Base-by-base conservation (phyloP, 2,329 filamentous ascomycete genomes). In the Cryphonectria radicalis region DNA sequence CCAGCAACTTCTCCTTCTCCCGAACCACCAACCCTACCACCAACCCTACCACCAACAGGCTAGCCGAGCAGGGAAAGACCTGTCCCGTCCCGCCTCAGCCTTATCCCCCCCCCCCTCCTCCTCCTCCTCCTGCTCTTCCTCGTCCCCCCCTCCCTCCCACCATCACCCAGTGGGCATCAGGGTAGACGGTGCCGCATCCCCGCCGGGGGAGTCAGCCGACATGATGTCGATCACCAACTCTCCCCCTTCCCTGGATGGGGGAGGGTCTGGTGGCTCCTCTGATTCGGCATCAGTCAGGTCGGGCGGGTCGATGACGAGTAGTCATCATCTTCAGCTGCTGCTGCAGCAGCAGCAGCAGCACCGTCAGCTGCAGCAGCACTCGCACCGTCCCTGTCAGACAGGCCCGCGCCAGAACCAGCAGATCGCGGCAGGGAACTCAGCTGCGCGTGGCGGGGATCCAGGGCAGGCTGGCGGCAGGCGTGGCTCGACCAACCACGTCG, bases 401-500 rank as follows among this genome's bases (percentile, higher is more conserved):
- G 42, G 25, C 28, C 66, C 66, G 63, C 57, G 37, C 17, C 65
- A 67, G 40, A 37, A 19, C 4, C 64, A 66, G 64, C 64, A 66
- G 64, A 28, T 40, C 43, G 25, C 62, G 40, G 22, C 19, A 42
- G 40, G 40, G 40, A 37, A n/a, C n/a, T 40, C 40, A 64, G 59
- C 32, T 46, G 13, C 62, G n/a, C 40, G 28, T 28, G 11, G 19
- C n/a, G 22, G 50, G 8, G 60, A 37, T 40, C n/a, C 60, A 10
- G 17, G 40, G 22, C 37, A 40, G 25, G 14, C 53, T 4, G 55
- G 14, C 8, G 55, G 14, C n/a, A 43, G 35, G 17, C 32, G 59
- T 14, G 46, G 19, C 60, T 37, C 69, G 17, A 65, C 72, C 43
- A 67, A 71, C 69, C 69, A 73, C 60, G 72, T 60, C 22, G 67